Percentiles rank a stretch among this genome's conserved stretches.
phyloP scores from a whole-genome alignment of 2,329 filamentous ascomycete genomes.

The Ophiosphaerella narmari region DNA sequence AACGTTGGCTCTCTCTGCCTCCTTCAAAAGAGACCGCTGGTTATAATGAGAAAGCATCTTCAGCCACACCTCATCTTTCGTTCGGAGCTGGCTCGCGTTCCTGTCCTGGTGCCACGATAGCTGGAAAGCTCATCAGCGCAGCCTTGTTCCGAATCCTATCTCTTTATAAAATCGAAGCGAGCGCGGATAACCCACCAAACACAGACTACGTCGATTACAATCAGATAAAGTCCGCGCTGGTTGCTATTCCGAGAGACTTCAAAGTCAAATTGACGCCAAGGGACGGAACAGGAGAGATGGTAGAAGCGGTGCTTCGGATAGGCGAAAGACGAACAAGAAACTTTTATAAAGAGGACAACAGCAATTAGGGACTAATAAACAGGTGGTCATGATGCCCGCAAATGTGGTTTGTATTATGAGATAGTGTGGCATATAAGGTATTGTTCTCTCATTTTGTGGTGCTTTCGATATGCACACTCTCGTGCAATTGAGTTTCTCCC shows the following conservation, averaged over 20 bases:
- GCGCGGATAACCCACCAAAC: constrained; percentile 57
- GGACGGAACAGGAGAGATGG: constrained; percentile 42
- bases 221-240: constrained; percentile 62
- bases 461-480: too few relatives aligned
- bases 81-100: constrained; percentile 59
- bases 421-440: too few relatives aligned
- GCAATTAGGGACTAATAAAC: not conserved
- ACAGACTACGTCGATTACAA: constrained; percentile 68
- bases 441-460: too few relatives aligned
- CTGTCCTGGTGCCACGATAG: constrained; percentile 59
- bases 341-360: constrained; percentile 48
- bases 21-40: not conserved
- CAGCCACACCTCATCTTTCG: constrained; percentile 48
- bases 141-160: constrained; percentile 57
- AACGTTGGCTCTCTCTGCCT: constrained; percentile 50
- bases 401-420: too few relatives aligned
- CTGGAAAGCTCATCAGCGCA: constrained; percentile 55
- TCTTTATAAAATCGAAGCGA: constrained; percentile 57
- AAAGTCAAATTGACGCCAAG: constrained; percentile 61
- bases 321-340: constrained; percentile 54
- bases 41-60: constrained; percentile 29
- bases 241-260: constrained; percentile 64
- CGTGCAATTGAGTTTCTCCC: too few relatives aligned
- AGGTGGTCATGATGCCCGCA: too few relatives aligned
- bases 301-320: constrained; percentile 48